These are phyloP conservation scores for Plasmopara viticola DNA, from an alignment of 352 stramenopile genomes.

Conservation along the genomic window DNA sequence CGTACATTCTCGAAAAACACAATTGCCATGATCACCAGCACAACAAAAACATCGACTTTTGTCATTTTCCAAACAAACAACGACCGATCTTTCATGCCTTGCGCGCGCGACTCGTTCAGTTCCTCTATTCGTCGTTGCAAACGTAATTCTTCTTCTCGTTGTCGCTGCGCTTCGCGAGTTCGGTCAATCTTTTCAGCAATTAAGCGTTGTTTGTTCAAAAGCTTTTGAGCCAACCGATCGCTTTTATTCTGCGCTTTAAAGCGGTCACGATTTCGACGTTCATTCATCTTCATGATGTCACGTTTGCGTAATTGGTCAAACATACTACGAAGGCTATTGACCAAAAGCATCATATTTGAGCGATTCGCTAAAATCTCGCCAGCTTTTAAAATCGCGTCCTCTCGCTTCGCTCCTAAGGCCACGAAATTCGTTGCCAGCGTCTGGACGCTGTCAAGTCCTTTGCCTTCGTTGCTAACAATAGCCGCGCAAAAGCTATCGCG, in stretches of 20 bases:
- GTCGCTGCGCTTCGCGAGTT: slow-evolving; percentile 39
- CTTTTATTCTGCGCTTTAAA: slow-evolving; percentile 53
- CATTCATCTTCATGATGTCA: slow-evolving; percentile 75
- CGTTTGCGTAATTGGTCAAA: slow-evolving; percentile 70
- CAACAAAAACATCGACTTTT: slow-evolving; percentile 65
- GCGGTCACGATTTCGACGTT: slow-evolving; percentile 50
- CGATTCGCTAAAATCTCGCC: slow-evolving; percentile 70
- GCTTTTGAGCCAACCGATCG: slow-evolving; percentile 55
- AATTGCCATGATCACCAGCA: slow-evolving; percentile 64
- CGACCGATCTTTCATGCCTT: slow-evolving; percentile 27
- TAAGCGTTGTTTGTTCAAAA: slow-evolving; percentile 58
- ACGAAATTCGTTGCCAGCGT: slow-evolving; percentile 59
- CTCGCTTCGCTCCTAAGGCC: slow-evolving; percentile 46
- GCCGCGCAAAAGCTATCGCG: slow-evolving; percentile 58
- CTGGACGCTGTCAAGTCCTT: slow-evolving; percentile 56
- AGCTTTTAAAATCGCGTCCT: slow-evolving; percentile 66
- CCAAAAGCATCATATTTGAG: slow-evolving; percentile 78
- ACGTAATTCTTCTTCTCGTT: slow-evolving; percentile 42
- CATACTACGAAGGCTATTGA: slow-evolving; percentile 50
- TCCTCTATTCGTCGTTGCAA: slow-evolving; percentile 27
- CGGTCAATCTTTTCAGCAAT: slow-evolving; percentile 60
- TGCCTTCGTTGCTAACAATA: slow-evolving; percentile 50
- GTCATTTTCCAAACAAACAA: slow-evolving; percentile 59
- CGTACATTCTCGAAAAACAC: slow-evolving; percentile 72
- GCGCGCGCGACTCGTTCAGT: slow-evolving; percentile 27